These are phyloP conservation scores for Canavalia ensiformis DNA, from an alignment of 306 rosid species.

Conservation along the genomic window DNA sequence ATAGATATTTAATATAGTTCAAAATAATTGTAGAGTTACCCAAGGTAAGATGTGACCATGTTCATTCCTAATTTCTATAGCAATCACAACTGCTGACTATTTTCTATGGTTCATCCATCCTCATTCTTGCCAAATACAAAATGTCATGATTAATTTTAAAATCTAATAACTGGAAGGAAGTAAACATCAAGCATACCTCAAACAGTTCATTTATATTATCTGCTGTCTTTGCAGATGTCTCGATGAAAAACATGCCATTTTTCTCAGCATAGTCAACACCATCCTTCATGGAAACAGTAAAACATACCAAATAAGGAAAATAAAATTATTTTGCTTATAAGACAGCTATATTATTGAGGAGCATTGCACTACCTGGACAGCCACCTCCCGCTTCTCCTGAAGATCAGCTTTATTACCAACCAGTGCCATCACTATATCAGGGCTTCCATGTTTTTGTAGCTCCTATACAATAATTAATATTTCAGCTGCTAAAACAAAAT, in stretches of 20 bases:
- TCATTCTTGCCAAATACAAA: slow-evolving; percentile 42
- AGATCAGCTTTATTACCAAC: slow-evolving; percentile 98
- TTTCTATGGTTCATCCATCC: slow-evolving; percentile 29
- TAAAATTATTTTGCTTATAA: not conserved
- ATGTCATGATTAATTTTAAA: slow-evolving; percentile 24
- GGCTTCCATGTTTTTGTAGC: slow-evolving; percentile 96
- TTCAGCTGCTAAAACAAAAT: slow-evolving; percentile 47
- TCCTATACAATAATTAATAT: slow-evolving; percentile 61
- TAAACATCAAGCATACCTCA: slow-evolving; percentile 70
- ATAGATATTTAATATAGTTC: slow-evolving; percentile 22
- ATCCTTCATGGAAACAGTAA: slow-evolving; percentile 64
- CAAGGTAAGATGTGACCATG: slow-evolving; percentile 33
- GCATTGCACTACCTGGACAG: slow-evolving; percentile 67
- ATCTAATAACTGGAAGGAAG: slow-evolving; percentile 33
- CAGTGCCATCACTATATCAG: slow-evolving; percentile 93
- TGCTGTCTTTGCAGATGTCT: slow-evolving; percentile 99
- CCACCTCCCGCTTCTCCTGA: slow-evolving; percentile 85
- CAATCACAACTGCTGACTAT: slow-evolving; percentile 2
- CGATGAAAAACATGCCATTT: slow-evolving; percentile 98
- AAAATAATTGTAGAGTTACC: not conserved
- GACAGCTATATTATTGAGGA: slow-evolving; percentile 31
- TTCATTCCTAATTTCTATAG: slow-evolving; percentile 5
- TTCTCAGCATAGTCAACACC: slow-evolving; percentile 90
- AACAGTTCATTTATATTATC: slow-evolving; percentile 95
- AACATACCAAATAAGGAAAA: slow-evolving; percentile 27